Percentiles rank a stretch among this genome's conserved stretches.
Conservation (phyloP, 2,329 filamentous ascomycete genomes). For the Chaetomiaceae sp. region DNA sequence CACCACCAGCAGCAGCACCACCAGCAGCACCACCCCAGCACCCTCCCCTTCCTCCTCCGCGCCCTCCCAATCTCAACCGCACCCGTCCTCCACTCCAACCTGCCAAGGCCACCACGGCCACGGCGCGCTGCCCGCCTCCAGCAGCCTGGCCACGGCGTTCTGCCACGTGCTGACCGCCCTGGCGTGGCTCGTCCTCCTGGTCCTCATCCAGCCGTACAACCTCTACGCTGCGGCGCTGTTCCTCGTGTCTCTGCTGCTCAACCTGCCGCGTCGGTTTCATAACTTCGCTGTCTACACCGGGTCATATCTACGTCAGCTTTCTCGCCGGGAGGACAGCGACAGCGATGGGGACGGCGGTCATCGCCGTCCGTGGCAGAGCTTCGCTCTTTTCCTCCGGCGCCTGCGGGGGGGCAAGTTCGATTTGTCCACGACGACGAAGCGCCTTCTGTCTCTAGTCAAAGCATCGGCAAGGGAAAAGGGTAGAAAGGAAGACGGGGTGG, state of each 20-base stretch:
- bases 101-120: slow-evolving; percentile 20
- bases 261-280: slow-evolving; percentile 5
- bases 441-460: no score
- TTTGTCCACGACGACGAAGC: no score
- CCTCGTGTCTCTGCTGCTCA: slow-evolving; percentile 1
- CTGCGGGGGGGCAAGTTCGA: no score
- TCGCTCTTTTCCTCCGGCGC: no score
- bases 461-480: no score
- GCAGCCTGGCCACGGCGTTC: slow-evolving; percentile 3
- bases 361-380: no score
- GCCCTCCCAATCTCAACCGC: neutral
- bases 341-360: no score
- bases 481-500: no score
- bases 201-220: slow-evolving; percentile 19
- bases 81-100: neutral
- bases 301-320: neutral
- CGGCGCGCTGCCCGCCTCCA: slow-evolving; percentile 10
- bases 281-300: neutral
- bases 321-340: neutral
- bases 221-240: slow-evolving; percentile 7
- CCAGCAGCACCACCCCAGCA: no score
- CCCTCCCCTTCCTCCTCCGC: no score
- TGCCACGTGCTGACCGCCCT: slow-evolving; percentile 22
- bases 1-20: neutral
- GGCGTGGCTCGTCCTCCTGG: slow-evolving; percentile 20